These are phyloP conservation scores for Betula pendula DNA, from an alignment of 306 rosid species.

Conservation along the genomic window DNA sequence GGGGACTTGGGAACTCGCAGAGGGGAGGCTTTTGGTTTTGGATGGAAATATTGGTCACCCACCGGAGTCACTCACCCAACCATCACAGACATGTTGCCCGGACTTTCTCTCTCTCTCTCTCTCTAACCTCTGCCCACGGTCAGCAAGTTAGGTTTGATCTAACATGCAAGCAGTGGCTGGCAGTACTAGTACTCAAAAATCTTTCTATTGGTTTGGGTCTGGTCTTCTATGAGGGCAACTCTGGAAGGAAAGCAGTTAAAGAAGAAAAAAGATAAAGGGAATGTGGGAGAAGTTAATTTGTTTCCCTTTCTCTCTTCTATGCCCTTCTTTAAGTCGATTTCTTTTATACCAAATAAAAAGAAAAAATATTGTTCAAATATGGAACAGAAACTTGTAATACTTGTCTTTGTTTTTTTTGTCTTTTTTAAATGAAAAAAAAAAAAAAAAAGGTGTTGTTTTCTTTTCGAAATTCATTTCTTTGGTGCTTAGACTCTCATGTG, in stretches of 20 bases:
- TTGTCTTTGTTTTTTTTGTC: no score
- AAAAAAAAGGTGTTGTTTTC: not conserved
- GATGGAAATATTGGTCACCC: not conserved
- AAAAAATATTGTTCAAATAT: not conserved
- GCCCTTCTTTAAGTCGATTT: constrained; percentile 9
- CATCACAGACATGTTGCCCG: constrained; percentile 16
- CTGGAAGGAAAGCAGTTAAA: constrained; percentile 21
- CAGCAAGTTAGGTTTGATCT: constrained; percentile 46
- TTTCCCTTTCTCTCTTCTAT: constrained; percentile 18
- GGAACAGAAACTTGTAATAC: not conserved
- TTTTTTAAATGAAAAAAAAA: no score
- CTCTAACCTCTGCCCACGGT: constrained; percentile 41
- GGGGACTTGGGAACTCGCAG: constrained; percentile 55
- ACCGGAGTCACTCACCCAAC: constrained; percentile 17
- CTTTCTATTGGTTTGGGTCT: no score
- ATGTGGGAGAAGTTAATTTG: constrained; percentile 11
- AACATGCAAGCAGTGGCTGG: constrained; percentile 5
- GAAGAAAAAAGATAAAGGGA: constrained; percentile 26
- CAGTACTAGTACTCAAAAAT: not conserved
- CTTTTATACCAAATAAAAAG: not conserved
- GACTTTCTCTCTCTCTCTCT: constrained; percentile 25
- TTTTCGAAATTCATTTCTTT: not conserved
- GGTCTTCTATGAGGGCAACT: constrained; percentile 8
- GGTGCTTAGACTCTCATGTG: constrained; percentile 17
- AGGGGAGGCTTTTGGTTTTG: no score